These are phyloP conservation scores for Aspergillus brunneoviolaceus DNA, from an alignment of 2,329 filamentous ascomycete species.

Conservation along the genomic window DNA sequence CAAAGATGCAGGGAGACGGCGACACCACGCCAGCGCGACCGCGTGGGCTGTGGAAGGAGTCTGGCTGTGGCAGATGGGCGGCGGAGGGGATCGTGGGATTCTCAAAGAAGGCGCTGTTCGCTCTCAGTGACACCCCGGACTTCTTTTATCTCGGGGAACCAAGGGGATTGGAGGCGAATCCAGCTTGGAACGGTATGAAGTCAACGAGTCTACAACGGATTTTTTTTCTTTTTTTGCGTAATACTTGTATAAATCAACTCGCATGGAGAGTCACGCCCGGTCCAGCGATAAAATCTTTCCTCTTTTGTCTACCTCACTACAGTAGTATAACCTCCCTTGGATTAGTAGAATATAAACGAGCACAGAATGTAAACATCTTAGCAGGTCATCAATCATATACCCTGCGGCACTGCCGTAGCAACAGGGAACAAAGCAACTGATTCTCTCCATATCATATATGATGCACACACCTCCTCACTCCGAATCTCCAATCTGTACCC, in stretches of 20 bases:
- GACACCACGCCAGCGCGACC: conserved; percentile 71
- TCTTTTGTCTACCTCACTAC: neutral
- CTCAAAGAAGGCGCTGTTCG: conserved; percentile 35
- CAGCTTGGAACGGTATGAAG: neutral
- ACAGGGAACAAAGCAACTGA: neutral
- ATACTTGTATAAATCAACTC: neutral
- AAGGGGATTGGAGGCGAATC: neutral
- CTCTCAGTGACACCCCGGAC: conserved; percentile 20
- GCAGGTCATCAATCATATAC: conserved; percentile 1
- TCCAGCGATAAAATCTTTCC: neutral
- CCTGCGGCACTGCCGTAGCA: neutral
- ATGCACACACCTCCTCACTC: neutral
- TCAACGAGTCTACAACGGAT: neutral
- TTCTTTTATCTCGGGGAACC: neutral
- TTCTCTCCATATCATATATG: neutral
- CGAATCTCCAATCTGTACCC: conserved; percentile 30
- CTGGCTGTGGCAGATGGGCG: conserved; percentile 80
- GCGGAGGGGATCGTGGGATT: conserved; percentile 47
- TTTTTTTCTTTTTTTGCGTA: too few relatives aligned
- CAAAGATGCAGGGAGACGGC: conserved; percentile 24
- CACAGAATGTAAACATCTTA: neutral
- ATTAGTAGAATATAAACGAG: neutral
- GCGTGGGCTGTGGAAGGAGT: conserved; percentile 86
- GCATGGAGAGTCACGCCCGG: too few relatives aligned
- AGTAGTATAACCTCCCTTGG: neutral